phyloP scores from a whole-genome alignment of 495 filamentous ascomycete species.

The Trichoderma asperelloides region DNA sequence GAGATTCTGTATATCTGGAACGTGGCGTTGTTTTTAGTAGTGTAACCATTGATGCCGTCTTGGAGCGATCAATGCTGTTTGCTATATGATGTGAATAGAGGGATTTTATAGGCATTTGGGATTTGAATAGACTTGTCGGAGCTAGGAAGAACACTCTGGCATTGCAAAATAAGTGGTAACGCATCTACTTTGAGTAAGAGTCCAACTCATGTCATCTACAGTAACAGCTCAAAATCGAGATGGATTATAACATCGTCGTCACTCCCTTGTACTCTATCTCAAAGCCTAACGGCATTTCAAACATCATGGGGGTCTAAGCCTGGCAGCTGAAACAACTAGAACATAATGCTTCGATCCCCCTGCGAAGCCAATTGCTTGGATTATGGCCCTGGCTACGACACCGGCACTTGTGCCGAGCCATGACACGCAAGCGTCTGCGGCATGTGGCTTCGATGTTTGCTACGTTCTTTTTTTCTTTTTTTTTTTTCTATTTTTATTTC shows the following conservation, averaged over 20 bases:
- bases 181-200: not conserved
- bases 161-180: not conserved
- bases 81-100: not conserved
- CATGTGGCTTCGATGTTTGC: too few relatives aligned
- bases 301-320: too few relatives aligned
- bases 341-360: too few relatives aligned
- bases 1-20: not conserved
- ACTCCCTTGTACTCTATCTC: not conserved
- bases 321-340: too few relatives aligned
- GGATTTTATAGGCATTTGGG: not conserved
- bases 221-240: too few relatives aligned
- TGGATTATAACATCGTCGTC: not conserved
- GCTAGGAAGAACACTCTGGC: not conserved
- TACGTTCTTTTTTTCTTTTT: not conserved
- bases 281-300: too few relatives aligned
- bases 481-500: too few relatives aligned
- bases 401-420: too few relatives aligned
- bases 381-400: too few relatives aligned
- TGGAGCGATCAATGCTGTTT: not conserved
- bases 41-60: not conserved
- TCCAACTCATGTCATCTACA: too few relatives aligned
- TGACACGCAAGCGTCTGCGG: too few relatives aligned
- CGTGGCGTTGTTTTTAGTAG: constrained; percentile 10
- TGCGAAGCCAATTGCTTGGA: too few relatives aligned
- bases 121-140: not conserved